These are phyloP conservation scores for Yamadazyma atmosphaerica DNA, from an alignment of 1,139 yeast species.

Conservation along the genomic window DNA sequence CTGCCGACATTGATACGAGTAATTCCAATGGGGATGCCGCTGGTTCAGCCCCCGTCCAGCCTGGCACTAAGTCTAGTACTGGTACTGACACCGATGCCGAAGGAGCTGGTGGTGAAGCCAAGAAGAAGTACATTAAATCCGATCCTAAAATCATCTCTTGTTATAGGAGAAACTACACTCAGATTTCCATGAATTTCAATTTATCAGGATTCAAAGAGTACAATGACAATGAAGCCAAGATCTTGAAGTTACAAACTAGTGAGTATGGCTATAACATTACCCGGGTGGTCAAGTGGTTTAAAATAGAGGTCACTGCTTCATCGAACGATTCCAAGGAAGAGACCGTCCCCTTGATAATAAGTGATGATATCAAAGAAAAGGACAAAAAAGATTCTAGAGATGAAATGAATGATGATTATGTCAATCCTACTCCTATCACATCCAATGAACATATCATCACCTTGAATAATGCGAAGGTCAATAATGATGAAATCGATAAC, in stretches of 20 bases:
- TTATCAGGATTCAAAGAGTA: slow-evolving; percentile 28
- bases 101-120: slow-evolving; percentile 4
- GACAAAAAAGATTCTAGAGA: slow-evolving; percentile 19
- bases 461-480: slow-evolving; percentile 25
- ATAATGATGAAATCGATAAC: slow-evolving; percentile 29
- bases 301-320: slow-evolving; percentile 39
- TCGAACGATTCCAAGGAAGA: slow-evolving; percentile 31
- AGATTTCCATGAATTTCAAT: slow-evolving; percentile 36
- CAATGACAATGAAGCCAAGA: slow-evolving; percentile 22
- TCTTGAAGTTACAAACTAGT: slow-evolving; percentile 33
- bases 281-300: slow-evolving; percentile 40
- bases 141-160: slow-evolving; percentile 46
- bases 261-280: slow-evolving; percentile 39
- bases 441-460: slow-evolving; percentile 32
- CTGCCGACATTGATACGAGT: neutral
- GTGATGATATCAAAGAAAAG: slow-evolving; percentile 25
- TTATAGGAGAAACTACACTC: slow-evolving; percentile 48
- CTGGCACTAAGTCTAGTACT: neutral
- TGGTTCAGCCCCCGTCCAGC: neutral
- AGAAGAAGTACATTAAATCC: slow-evolving; percentile 12
- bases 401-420: slow-evolving; percentile 19
- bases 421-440: slow-evolving; percentile 23
- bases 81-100: slow-evolving; percentile 2
- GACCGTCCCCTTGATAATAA: slow-evolving; percentile 35
- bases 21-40: too few species aligned